Conservation (phyloP, 2,329 filamentous ascomycete genomes). For the Plectosphaerella plurivora region DNA sequence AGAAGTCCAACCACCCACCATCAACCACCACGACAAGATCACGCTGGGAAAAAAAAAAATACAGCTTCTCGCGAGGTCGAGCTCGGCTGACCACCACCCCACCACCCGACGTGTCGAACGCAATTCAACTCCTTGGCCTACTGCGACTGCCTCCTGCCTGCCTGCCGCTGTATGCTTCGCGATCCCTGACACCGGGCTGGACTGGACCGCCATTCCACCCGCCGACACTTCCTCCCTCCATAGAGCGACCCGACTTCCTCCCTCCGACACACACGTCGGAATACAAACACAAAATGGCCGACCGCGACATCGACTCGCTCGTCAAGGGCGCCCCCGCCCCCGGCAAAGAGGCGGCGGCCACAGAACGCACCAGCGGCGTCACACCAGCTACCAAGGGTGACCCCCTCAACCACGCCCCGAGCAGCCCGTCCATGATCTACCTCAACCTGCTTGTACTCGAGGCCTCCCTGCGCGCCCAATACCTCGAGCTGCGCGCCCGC, state of each 20-base stretch:
- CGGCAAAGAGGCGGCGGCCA: conserved; percentile 38
- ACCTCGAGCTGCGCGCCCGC: conserved; percentile 82
- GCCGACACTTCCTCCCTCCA: conserved; percentile 1
- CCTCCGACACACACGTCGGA: not conserved
- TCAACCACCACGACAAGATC: not conserved
- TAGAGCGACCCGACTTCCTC: not conserved
- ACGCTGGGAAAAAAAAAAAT: not conserved
- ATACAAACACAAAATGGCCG: conserved; percentile 47
- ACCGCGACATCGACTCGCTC: conserved; percentile 70
- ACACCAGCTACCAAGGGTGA: conserved; percentile 49
- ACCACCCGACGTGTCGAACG: too few relatives aligned
- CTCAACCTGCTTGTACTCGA: conserved; percentile 97
- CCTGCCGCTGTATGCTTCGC: conserved; percentile 3
- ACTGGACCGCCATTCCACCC: conserved; percentile 2
- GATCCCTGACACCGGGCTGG: conserved; percentile 2
- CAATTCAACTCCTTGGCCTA: too few relatives aligned
- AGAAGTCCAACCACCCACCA: not conserved
- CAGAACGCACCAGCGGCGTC: conserved; percentile 32
- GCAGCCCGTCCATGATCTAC: conserved; percentile 92
- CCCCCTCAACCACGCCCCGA: conserved; percentile 77
- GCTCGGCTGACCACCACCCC: too few relatives aligned
- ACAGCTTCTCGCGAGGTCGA: too few relatives aligned
- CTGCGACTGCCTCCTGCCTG: too few relatives aligned
- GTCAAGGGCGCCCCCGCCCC: conserved; percentile 83
- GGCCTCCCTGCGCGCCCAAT: conserved; percentile 87